These are phyloP conservation scores for Fusarium brachygibbosum DNA, from an alignment of 2,329 filamentous ascomycete genomes.

Conservation along the genomic window DNA sequence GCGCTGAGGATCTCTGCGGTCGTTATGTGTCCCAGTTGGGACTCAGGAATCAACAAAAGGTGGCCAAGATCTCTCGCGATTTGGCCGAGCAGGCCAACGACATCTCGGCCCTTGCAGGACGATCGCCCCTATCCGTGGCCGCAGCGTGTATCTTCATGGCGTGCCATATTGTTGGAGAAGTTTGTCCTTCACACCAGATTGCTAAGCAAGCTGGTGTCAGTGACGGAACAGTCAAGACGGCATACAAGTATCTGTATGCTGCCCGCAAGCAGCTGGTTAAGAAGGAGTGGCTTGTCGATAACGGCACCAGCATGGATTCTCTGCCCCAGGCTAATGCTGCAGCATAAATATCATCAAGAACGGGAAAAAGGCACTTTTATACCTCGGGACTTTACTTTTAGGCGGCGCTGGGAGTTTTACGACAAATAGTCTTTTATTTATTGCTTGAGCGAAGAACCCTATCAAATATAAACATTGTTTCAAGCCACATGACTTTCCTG, in stretches of 20 bases:
- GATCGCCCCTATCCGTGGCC: slow-evolving; percentile 92
- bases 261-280: slow-evolving; percentile 81
- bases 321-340: slow-evolving; percentile 65
- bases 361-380: slow-evolving; percentile 3
- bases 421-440: background rate
- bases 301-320: slow-evolving; percentile 78
- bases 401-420: slow-evolving; percentile 2
- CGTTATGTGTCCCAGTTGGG: slow-evolving; percentile 90
- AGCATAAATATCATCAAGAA: slow-evolving; percentile 4
- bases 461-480: slow-evolving; percentile 11
- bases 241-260: slow-evolving; percentile 88
- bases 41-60: slow-evolving; percentile 76
- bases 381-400: slow-evolving; percentile 2
- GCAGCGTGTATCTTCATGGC: slow-evolving; percentile 98
- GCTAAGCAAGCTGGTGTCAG: slow-evolving; percentile 88
- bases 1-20: slow-evolving; percentile 85
- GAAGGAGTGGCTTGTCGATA: slow-evolving; percentile 77
- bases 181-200: slow-evolving; percentile 86
- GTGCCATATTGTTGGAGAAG: slow-evolving; percentile 84
- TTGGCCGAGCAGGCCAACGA: slow-evolving; percentile 83
- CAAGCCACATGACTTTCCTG: background rate
- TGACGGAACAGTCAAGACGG: slow-evolving; percentile 95
- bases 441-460: slow-evolving; percentile 9
- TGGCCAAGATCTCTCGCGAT: slow-evolving; percentile 83
- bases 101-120: slow-evolving; percentile 86